Percentiles rank a stretch among this genome's conserved stretches.
Evolutionary conservation across 2,329 filamentous ascomycete genomes (phyloP).

Genomic region (Sclerotinia glacialis): DNA sequence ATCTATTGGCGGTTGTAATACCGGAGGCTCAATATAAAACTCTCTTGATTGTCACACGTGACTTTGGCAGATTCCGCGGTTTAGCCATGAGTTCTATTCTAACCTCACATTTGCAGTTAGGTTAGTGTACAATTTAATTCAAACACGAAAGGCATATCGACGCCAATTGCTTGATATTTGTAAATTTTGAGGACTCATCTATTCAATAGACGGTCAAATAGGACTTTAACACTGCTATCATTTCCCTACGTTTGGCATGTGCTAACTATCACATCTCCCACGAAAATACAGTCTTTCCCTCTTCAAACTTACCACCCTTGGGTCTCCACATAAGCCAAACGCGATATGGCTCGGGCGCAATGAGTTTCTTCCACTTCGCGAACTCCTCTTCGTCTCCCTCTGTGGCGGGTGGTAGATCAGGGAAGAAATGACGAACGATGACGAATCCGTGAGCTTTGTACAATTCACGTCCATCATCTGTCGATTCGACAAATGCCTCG

Average conservation of each 20-base stretch:
- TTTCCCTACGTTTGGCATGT: neutral
- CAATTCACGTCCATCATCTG: neutral
- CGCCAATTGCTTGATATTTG: neutral
- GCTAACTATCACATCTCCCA: neutral
- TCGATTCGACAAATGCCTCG: neutral
- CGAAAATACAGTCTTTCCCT: conserved; percentile 3
- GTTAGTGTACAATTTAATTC: neutral
- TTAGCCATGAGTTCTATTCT: too few species aligned
- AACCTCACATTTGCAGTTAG: neutral
- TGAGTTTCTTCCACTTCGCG: neutral
- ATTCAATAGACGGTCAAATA: too few species aligned
- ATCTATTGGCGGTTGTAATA: neutral
- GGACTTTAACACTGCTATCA: neutral
- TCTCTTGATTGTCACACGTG: neutral
- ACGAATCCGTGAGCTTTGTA: conserved; percentile 11
- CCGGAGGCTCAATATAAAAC: neutral
- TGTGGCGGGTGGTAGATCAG: neutral
- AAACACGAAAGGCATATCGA: neutral
- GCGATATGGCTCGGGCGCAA: neutral
- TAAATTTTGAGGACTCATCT: neutral
- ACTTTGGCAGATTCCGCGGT: neutral
- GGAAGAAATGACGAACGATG: neutral
- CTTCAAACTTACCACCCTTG: neutral
- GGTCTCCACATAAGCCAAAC: conserved; percentile 15
- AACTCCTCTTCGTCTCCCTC: neutral